Evolutionary conservation across 2,329 filamentous ascomycete species (phyloP).

Genomic region (Fusarium sp.): DNA sequence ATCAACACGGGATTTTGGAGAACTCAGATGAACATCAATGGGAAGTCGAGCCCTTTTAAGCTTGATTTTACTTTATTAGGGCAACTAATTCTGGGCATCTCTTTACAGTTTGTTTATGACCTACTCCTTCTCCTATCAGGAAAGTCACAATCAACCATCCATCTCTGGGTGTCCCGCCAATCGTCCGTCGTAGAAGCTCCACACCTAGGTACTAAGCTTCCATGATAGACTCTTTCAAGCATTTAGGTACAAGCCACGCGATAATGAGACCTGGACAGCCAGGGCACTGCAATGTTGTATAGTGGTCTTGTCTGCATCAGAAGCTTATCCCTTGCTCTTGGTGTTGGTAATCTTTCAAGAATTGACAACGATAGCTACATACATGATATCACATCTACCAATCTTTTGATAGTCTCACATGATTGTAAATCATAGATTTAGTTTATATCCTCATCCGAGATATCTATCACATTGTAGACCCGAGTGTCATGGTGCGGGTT

Average conservation of each 20-base stretch:
- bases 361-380: not conserved
- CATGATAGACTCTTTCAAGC: not conserved
- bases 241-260: not conserved
- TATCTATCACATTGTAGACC: not conserved
- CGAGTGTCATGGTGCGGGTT: not conserved
- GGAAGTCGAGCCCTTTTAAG: slow-evolving; percentile 2
- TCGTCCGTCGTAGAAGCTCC: not conserved
- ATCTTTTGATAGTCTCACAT: not conserved
- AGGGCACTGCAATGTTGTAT: too few species aligned
- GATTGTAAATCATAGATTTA: not conserved
- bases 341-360: not conserved
- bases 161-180: not conserved
- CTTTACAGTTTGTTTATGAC: not conserved
- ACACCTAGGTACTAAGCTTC: not conserved
- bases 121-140: not conserved
- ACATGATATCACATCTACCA: not conserved
- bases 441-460: not conserved
- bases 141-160: not conserved
- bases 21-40: not conserved
- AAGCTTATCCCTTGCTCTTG: not conserved
- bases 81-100: not conserved
- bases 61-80: not conserved
- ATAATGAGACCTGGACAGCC: not conserved
- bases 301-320: not conserved
- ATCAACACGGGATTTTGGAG: not conserved